A percentile compares a stretch with the other conserved stretches of the same genome.
phyloP scores from a whole-genome alignment of 1,284 basidiomycete genomes.

The Irpex lacteus region DNA sequence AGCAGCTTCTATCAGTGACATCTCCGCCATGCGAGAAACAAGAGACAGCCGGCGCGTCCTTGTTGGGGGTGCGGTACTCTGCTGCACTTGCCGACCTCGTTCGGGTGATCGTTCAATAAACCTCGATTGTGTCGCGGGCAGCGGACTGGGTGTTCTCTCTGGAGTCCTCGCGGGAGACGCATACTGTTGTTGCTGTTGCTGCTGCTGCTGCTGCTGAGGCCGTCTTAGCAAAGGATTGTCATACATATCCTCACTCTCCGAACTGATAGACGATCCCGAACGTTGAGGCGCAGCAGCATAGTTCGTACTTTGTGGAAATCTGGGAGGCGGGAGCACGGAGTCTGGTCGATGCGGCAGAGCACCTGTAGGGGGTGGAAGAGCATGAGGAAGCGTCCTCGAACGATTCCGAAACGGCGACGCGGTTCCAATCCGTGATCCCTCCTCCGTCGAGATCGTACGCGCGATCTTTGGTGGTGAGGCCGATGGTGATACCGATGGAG shows the following conservation, averaged over 20 bases:
- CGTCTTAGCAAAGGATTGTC: conserved; percentile 22
- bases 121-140: conserved; percentile 15
- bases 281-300: background rate
- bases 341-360: conserved; percentile 16
- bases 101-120: conserved; percentile 2
- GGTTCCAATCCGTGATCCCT: background rate
- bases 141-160: conserved; percentile 26
- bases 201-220: conserved; percentile 12
- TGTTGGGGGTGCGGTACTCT: background rate
- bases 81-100: background rate
- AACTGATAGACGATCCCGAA: conserved; percentile 12
- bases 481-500: background rate
- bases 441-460: background rate
- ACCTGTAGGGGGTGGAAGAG: conserved; percentile 10
- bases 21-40: conserved; percentile 10
- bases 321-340: conserved; percentile 5
- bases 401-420: background rate
- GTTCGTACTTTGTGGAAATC: background rate
- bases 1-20: conserved; percentile 6
- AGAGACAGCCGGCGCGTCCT: conserved; percentile 1
- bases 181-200: conserved; percentile 12
- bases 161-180: too few species aligned
- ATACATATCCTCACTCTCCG: conserved; percentile 28
- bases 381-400: conserved; percentile 5
- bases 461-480: background rate